These are phyloP conservation scores for Alternaria ventricosa DNA, from an alignment of 2,329 filamentous ascomycete genomes.

Conservation along the genomic window DNA sequence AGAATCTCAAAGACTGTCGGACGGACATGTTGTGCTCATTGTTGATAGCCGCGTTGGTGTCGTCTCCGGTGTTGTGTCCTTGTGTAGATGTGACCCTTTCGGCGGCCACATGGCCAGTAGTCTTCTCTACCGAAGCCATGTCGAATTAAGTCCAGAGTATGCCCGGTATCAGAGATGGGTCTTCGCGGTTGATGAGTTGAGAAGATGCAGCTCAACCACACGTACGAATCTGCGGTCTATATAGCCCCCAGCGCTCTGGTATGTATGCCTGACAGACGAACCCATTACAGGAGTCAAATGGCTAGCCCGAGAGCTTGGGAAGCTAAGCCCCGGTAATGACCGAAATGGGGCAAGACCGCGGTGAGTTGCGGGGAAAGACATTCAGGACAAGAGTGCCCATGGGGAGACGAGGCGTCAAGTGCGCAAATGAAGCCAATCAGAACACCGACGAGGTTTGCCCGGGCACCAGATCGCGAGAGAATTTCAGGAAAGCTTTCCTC, in stretches of 20 bases:
- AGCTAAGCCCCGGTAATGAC: conserved; percentile 17
- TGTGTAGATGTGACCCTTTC: conserved; percentile 23
- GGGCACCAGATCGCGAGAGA: conserved; percentile 8
- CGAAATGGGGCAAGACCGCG: conserved; percentile 18
- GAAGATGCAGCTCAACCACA: neutral
- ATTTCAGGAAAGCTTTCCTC: conserved; percentile 6
- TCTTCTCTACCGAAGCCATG: conserved; percentile 23
- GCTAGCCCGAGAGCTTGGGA: conserved; percentile 19
- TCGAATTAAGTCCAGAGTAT: conserved; percentile 1
- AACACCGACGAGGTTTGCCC: conserved; percentile 1
- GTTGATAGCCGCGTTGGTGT: conserved; percentile 41
- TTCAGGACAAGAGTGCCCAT: conserved; percentile 17
- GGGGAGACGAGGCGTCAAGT: conserved; percentile 23
- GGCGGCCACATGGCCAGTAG: conserved; percentile 25
- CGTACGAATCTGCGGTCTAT: conserved; percentile 12
- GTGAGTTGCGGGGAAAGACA: conserved; percentile 28
- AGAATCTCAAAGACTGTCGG: conserved; percentile 74
- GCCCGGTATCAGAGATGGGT: neutral
- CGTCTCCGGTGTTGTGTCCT: conserved; percentile 16
- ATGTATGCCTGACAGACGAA: neutral
- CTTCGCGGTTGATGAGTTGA: neutral
- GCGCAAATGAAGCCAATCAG: conserved; percentile 17
- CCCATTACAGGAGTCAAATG: conserved; percentile 5
- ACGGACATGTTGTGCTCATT: conserved; percentile 60
- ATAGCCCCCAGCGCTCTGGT: conserved; percentile 5